Conservation (phyloP, 2,329 filamentous ascomycete genomes). For the Madurella mycetomatis region DNA sequence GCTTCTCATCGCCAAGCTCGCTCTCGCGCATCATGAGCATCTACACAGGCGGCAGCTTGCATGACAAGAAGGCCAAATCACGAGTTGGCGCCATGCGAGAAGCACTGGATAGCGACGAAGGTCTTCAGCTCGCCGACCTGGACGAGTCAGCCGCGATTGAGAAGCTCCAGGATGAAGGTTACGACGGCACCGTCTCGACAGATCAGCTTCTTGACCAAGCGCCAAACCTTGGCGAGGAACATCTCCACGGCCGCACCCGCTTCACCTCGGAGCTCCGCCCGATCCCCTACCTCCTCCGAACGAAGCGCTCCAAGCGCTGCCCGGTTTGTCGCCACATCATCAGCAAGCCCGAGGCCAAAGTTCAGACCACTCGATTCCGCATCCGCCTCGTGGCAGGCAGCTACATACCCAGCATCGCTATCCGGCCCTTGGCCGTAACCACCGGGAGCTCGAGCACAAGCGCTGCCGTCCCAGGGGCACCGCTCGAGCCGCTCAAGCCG, state of each 20-base stretch:
- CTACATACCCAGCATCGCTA: conserved; percentile 78
- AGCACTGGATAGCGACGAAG: conserved; percentile 65
- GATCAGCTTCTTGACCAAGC: conserved; percentile 47
- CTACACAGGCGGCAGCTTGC: conserved; percentile 65
- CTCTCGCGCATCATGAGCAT: conserved; percentile 87
- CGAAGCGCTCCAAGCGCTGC: conserved; percentile 91
- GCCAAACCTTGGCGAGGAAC: conserved; percentile 39
- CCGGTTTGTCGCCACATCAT: conserved; percentile 91
- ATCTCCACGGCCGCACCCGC: conserved; percentile 42
- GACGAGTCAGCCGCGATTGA: conserved; percentile 60
- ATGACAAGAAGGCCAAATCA: conserved; percentile 60
- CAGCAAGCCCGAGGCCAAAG: conserved; percentile 87
- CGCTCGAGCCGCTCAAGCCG: conserved; percentile 51
- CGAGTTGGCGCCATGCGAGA: conserved; percentile 76
- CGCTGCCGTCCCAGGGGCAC: conserved; percentile 25
- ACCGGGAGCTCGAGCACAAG: conserved; percentile 20
- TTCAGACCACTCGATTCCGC: conserved; percentile 82
- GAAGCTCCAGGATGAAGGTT: conserved; percentile 55
- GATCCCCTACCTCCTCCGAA: conserved; percentile 75
- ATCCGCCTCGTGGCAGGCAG: conserved; percentile 85
- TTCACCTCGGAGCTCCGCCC: conserved; percentile 76
- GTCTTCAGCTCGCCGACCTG: conserved; percentile 58
- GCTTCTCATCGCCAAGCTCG: conserved; percentile 72
- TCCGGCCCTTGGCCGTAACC: conserved; percentile 55
- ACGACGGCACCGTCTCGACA: conserved; percentile 55